Conservation (phyloP, 1,284 basidiomycete genomes). For the Melampsora occidentalis region DNA sequence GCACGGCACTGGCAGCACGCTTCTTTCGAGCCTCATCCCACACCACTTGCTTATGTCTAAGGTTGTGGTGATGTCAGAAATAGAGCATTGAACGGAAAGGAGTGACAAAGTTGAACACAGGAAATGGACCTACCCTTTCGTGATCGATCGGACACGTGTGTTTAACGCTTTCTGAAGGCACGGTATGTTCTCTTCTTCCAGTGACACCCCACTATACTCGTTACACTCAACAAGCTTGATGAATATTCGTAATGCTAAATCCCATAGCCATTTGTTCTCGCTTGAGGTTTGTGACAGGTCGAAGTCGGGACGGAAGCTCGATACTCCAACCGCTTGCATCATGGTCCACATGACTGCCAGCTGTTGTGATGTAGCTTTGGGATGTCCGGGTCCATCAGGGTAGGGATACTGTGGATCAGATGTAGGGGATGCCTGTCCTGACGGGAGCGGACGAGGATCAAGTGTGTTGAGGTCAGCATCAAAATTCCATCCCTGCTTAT, state of each 20-base stretch:
- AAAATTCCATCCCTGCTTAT: too few relatives aligned
- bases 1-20: too few relatives aligned
- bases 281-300: neutral
- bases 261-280: slow-evolving; percentile 19
- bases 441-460: too few relatives aligned
- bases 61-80: too few relatives aligned
- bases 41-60: too few relatives aligned
- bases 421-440: too few relatives aligned
- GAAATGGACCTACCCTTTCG: too few relatives aligned
- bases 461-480: too few relatives aligned
- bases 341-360: slow-evolving; percentile 10
- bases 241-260: slow-evolving; percentile 8
- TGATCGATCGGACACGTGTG: too few relatives aligned
- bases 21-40: too few relatives aligned
- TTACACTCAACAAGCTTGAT: slow-evolving; percentile 1
- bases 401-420: slow-evolving; percentile 6
- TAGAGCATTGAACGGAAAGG: fast-evolving
- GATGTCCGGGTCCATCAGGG: slow-evolving; percentile 19
- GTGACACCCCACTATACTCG: slow-evolving; percentile 3
- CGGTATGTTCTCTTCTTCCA: too few relatives aligned
- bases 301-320: slow-evolving; percentile 15
- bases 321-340: neutral
- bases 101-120: fast-evolving
- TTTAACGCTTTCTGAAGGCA: too few relatives aligned
- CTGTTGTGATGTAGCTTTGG: neutral